A percentile compares a stretch with the other conserved stretches of the same genome.
These are phyloP conservation scores for Pyrus hybrid DNA, from an alignment of 331 rosid species.

Conservation along the genomic window DNA sequence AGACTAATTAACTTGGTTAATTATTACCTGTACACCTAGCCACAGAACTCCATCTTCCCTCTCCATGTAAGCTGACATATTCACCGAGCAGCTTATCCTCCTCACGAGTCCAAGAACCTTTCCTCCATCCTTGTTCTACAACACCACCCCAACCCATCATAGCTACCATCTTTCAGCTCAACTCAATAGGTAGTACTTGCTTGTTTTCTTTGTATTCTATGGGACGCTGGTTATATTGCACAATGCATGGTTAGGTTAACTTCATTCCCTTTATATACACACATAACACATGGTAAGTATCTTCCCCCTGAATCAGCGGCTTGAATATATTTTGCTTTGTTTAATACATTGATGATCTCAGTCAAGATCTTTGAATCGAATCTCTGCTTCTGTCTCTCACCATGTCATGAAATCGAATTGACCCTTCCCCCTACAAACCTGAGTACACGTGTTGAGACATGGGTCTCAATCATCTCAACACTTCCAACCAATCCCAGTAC, in stretches of 20 bases:
- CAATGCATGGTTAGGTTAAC: not conserved
- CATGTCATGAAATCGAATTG: slow-evolving; percentile 10
- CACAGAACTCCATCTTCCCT: slow-evolving; percentile 60
- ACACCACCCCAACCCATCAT: slow-evolving; percentile 17
- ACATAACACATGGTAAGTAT: slow-evolving; percentile 14
- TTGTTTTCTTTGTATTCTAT: not conserved
- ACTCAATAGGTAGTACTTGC: not conserved
- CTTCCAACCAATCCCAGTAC: slow-evolving; percentile 12
- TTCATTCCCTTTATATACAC: not conserved
- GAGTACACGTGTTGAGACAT: slow-evolving; percentile 5
- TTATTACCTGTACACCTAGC: slow-evolving; percentile 41
- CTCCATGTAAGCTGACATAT: slow-evolving; percentile 48
- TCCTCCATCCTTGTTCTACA: slow-evolving; percentile 41
- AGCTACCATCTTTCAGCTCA: slow-evolving; percentile 4
- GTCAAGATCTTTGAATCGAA: slow-evolving; percentile 22
- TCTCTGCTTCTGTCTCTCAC: slow-evolving; percentile 4
- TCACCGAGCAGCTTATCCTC: slow-evolving; percentile 55
- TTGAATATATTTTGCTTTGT: not conserved
- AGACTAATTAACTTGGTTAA: not conserved
- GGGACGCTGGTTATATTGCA: not conserved
- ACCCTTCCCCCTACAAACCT: not conserved
- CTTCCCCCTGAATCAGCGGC: slow-evolving; percentile 6
- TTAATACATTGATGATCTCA: slow-evolving; percentile 6
- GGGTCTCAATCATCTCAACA: slow-evolving; percentile 20
- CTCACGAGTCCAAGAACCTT: slow-evolving; percentile 75